Percentiles rank a stretch among this genome's conserved stretches.
These are phyloP conservation scores for Rhizoclosmatium globosum DNA, from an alignment of 192 early-diverging fungal genomes.

Conservation along the genomic window DNA sequence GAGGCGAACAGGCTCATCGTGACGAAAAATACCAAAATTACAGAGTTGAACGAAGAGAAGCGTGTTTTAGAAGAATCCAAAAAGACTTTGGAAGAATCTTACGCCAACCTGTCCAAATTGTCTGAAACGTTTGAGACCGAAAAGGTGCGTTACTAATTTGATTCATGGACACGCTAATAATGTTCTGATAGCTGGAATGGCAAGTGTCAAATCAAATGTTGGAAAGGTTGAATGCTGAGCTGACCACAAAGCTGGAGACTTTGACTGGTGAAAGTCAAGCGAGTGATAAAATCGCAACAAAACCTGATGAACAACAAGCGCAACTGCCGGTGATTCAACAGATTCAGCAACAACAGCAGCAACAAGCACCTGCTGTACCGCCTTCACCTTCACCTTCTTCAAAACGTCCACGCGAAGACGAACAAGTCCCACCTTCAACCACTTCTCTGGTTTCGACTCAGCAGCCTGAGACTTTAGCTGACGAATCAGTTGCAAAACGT, in stretches of 20 bases:
- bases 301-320: not conserved
- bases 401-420: slow-evolving; percentile 31
- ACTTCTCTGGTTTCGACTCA: not conserved
- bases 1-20: slow-evolving; percentile 10
- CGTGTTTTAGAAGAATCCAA: not conserved
- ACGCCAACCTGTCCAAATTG: slow-evolving; percentile 1
- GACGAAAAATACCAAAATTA: slow-evolving; percentile 10
- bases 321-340: not conserved
- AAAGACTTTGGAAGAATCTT: not conserved
- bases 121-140: slow-evolving; percentile 16
- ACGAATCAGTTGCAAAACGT: slow-evolving; percentile 4
- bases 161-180: not conserved
- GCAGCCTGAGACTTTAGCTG: not conserved
- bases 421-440: not conserved
- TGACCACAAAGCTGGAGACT: not conserved
- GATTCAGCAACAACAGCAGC: not conserved
- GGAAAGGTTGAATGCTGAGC: slow-evolving; percentile 9
- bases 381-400: slow-evolving; percentile 31
- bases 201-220: not conserved
- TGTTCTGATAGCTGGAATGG: slow-evolving; percentile 14
- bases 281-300: not conserved
- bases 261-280: not conserved
- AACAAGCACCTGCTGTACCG: slow-evolving; percentile 4
- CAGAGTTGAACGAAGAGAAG: not conserved
- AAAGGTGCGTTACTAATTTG: slow-evolving; percentile 26